Evolutionary conservation across 805 yeast genomes (phyloP).

Genomic region (Zygosaccharomyces bailii): DNA sequence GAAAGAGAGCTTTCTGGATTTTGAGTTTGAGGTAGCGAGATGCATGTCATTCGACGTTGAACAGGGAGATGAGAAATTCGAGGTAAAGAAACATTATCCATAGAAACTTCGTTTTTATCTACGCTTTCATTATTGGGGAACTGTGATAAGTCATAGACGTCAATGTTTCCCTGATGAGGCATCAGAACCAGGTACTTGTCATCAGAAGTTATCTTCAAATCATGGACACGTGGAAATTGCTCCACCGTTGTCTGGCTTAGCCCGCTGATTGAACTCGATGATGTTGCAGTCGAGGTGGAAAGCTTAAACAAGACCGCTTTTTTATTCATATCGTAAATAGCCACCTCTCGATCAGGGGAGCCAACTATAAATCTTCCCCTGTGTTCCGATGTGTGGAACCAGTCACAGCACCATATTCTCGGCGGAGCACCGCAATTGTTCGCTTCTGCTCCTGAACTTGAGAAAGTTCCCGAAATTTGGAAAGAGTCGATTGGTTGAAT

Average conservation of each 20-base stretch:
- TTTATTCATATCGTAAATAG: conserved; percentile 41
- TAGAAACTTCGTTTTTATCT: conserved; percentile 19
- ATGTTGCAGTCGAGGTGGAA: conserved; percentile 24
- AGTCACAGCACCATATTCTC: conserved; percentile 60
- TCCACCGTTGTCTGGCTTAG: conserved; percentile 15
- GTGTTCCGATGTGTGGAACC: conserved; percentile 51
- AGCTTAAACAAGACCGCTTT: conserved; percentile 27
- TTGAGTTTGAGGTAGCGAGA: conserved; percentile 45
- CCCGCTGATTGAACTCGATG: conserved; percentile 7
- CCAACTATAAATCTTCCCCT: conserved; percentile 58
- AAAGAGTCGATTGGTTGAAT: conserved; percentile 34
- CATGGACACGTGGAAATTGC: conserved; percentile 55
- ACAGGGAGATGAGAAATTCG: conserved; percentile 46
- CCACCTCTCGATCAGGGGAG: conserved; percentile 67
- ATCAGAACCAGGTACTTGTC: conserved; percentile 61
- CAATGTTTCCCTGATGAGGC: conserved; percentile 58
- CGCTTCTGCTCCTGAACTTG: conserved; percentile 6
- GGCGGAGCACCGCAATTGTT: conserved; percentile 20
- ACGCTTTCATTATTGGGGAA: conserved; percentile 24
- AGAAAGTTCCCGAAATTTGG: conserved; percentile 16
- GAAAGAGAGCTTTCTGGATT: conserved; percentile 9
- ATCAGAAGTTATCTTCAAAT: conserved; percentile 62
- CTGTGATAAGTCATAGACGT: conserved; percentile 50
- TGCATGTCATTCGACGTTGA: conserved; percentile 60
- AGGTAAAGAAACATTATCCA: conserved; percentile 29